A percentile compares a stretch with the other conserved stretches of the same genome.
phyloP scores from a whole-genome alignment of 805 yeast species.

The Cyberlindnera subsufficiens region DNA sequence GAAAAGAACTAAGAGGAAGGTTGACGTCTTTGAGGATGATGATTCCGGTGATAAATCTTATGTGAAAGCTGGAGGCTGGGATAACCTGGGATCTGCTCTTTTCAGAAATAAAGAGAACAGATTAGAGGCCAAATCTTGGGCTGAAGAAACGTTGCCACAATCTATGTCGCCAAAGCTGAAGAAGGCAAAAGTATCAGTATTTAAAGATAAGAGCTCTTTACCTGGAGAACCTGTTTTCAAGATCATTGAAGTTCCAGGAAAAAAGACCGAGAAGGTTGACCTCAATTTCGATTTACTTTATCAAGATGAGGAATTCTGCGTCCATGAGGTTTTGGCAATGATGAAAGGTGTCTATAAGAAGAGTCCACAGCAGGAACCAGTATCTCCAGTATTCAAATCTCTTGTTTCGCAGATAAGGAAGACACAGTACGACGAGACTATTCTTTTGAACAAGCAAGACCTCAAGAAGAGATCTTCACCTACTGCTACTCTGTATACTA shows the following conservation, averaged over 20 bases:
- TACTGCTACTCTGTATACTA: slow-evolving; percentile 72
- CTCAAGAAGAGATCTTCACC: slow-evolving; percentile 51
- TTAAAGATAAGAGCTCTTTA: slow-evolving; percentile 29
- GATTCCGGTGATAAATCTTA: slow-evolving; percentile 9
- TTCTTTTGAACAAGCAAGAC: slow-evolving; percentile 9
- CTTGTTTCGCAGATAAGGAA: slow-evolving; percentile 3
- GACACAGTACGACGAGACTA: slow-evolving; percentile 17
- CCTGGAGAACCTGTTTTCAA: slow-evolving; percentile 39
- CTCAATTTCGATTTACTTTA: slow-evolving; percentile 56
- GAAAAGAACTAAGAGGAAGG: slow-evolving; percentile 9
- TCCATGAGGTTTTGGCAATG: slow-evolving; percentile 59
- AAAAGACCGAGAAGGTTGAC: slow-evolving; percentile 52
- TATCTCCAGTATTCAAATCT: slow-evolving; percentile 10
- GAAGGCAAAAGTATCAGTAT: slow-evolving; percentile 29
- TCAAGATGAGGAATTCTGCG: slow-evolving; percentile 44
- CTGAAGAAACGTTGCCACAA: slow-evolving; percentile 54
- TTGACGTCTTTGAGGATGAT: slow-evolving; percentile 17
- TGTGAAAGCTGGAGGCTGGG: slow-evolving; percentile 32
- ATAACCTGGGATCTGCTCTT: slow-evolving; percentile 41
- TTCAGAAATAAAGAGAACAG: slow-evolving; percentile 61
- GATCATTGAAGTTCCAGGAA: slow-evolving; percentile 48
- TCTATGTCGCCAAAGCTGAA: slow-evolving; percentile 14
- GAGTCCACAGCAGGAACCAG: not conserved
- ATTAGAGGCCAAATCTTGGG: slow-evolving; percentile 50
- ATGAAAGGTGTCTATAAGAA: slow-evolving; percentile 14